A percentile compares a stretch with the other conserved stretches of the same genome.
Conservation (phyloP, 2,329 filamentous ascomycete genomes). For the Sarocladiaceae sp. region DNA sequence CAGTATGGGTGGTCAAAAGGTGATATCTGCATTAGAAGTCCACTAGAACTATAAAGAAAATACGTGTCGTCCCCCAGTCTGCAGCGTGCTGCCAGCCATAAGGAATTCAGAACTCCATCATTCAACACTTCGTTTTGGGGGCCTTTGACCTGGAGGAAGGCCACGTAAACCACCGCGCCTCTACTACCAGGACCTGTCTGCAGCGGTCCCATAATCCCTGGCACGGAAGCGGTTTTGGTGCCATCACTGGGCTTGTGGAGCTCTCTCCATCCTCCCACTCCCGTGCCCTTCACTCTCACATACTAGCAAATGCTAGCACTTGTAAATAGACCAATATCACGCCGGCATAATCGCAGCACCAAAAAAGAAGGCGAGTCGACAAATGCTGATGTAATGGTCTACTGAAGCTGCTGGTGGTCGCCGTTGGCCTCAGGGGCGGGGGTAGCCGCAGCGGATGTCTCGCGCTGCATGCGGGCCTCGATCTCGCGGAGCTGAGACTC, state of each 20-base stretch:
- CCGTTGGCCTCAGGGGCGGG: slow-evolving; percentile 46
- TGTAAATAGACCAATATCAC: slow-evolving; percentile 34
- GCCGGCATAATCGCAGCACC: neutral
- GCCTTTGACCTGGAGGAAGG: neutral
- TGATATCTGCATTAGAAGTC: slow-evolving; percentile 60
- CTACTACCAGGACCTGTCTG: neutral
- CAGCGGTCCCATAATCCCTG: neutral
- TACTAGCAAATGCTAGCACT: slow-evolving; percentile 39
- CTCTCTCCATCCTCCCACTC: neutral
- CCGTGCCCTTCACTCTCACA: slow-evolving; percentile 4
- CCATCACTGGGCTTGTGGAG: no score
- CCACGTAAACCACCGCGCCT: neutral
- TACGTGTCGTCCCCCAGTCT: slow-evolving; percentile 12
- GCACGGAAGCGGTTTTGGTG: neutral
- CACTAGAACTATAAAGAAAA: slow-evolving; percentile 49
- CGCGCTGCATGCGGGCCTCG: slow-evolving; percentile 92
- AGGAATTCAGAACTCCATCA: slow-evolving; percentile 8
- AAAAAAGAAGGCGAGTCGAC: slow-evolving; percentile 10
- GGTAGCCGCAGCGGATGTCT: slow-evolving; percentile 53
- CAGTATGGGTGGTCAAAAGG: slow-evolving; percentile 23
- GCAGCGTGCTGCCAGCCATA: neutral
- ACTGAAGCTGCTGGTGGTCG: slow-evolving; percentile 45
- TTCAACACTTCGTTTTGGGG: slow-evolving; percentile 9
- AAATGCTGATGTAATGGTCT: slow-evolving; percentile 18
- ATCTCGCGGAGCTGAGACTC: slow-evolving; percentile 99